Evolutionary conservation across 2,329 filamentous ascomycete genomes (phyloP).

Genomic region (Aspergillus sp.): DNA sequence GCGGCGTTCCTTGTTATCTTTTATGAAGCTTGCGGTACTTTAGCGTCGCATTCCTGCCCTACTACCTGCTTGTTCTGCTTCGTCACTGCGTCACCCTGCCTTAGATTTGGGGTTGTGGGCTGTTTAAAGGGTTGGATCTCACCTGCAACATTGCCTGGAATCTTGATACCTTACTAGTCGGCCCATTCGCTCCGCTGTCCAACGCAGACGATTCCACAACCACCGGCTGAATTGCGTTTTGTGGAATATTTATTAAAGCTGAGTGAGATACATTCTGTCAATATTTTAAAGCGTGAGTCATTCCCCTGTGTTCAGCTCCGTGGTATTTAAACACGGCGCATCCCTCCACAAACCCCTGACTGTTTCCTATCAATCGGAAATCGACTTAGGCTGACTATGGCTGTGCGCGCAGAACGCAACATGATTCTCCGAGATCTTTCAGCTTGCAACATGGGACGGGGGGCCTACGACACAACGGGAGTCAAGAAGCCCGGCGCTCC

Average conservation of each 20-base stretch:
- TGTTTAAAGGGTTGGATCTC: constrained; percentile 39
- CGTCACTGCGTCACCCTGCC: constrained; percentile 22
- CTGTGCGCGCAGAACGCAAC: constrained; percentile 30
- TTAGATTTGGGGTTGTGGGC: constrained; percentile 23
- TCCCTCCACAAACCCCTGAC: background rate
- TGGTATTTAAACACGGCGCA: background rate
- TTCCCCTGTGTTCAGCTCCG: background rate
- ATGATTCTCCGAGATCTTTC: constrained; percentile 45
- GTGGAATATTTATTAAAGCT: constrained; percentile 8
- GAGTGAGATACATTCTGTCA: constrained; percentile 1
- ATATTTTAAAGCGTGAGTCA: constrained; percentile 13
- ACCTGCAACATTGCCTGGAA: constrained; percentile 32
- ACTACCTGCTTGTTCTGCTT: constrained; percentile 20
- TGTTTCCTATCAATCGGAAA: background rate
- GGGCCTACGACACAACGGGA: constrained; percentile 53
- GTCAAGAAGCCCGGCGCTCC: constrained; percentile 49
- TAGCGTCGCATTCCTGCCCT: constrained; percentile 29
- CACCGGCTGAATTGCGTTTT: constrained; percentile 11
- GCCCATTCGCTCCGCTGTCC: constrained; percentile 17
- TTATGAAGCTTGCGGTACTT: constrained; percentile 18
- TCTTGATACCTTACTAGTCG: constrained; percentile 21
- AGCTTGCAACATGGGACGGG: constrained; percentile 51
- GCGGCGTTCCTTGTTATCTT: constrained; percentile 21
- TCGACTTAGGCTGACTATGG: constrained; percentile 29
- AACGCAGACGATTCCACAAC: constrained; percentile 17